A percentile compares a stretch with the other conserved stretches of the same genome.
phyloP scores from a whole-genome alignment of 148 eudicot species.

The Oxyria digyna region DNA sequence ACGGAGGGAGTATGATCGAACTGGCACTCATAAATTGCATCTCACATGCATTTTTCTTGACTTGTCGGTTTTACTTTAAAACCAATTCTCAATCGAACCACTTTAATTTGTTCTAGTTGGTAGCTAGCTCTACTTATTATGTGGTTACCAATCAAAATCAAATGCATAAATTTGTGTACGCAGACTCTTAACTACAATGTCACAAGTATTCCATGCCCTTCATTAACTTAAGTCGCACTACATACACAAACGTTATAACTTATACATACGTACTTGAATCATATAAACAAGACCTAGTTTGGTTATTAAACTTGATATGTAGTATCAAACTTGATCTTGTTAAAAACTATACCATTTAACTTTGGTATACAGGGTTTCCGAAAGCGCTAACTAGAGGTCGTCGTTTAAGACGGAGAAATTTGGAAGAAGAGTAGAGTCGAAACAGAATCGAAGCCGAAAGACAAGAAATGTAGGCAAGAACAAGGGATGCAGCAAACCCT shows the following conservation, averaged over 20 bases:
- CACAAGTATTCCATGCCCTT: not conserved
- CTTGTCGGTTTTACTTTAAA: not conserved
- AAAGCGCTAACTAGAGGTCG: not conserved
- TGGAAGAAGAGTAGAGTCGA: conserved; percentile 53
- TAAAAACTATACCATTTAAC: too few relatives aligned
- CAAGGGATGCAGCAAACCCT: conserved; percentile 22
- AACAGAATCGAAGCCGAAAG: conserved; percentile 47
- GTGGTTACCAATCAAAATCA: not conserved
- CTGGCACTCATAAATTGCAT: not conserved
- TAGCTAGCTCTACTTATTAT: not conserved
- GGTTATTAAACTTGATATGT: not conserved
- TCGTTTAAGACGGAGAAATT: conserved; percentile 3
- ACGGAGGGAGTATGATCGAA: too few relatives aligned
- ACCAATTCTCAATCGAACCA: too few relatives aligned
- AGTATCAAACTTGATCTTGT: not conserved
- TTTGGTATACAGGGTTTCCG: too few relatives aligned
- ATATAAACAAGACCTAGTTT: not conserved
- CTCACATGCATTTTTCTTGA: not conserved
- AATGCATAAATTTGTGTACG: not conserved
- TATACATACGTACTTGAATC: not conserved
- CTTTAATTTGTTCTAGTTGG: too few relatives aligned
- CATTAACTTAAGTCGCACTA: not conserved
- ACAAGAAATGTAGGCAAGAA: conserved; percentile 28
- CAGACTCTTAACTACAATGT: not conserved
- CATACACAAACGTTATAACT: not conserved